Evolutionary conservation across 192 early-diverging fungal genomes (phyloP), one percentile per base, ranked within the genome.

Genomic region (Spizellomyces sp.): DNA sequence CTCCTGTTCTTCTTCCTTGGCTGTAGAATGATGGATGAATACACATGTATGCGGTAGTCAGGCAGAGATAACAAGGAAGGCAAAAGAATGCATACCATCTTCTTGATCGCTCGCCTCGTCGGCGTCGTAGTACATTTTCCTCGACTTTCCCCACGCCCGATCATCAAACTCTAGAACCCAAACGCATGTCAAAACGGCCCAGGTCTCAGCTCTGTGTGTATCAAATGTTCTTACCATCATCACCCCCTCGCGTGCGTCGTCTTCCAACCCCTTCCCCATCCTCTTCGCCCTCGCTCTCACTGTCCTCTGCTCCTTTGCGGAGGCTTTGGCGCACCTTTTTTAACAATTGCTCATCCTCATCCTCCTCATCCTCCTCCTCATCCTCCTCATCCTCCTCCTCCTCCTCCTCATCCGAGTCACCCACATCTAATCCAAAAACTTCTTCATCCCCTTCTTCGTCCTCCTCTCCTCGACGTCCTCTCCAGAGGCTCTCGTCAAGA

Each of bases 1-100:
- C 77, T 96, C 96, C 56, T 87, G 86, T 61, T 93, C 95, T 71
- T 98, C 95, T 63, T 93, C 93, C 48, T 87, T 87, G 64, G 89
- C 91, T 71, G 64, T 14, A 8, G 27, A 36, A 21, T 5, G 19
- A 70, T 17, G 45, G 5, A 2, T 7, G 9, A 9, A 54, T n/a
- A 54, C 50, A 54, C n/a, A 4, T n/a, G 50, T 54, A 54, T n/a
- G 50, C 0, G 27, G 27, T 0, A 36, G 27, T 36, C 27, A 36
- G 27, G 27, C 1, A 36, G 3, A 36, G 27, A 9, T 36, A 41
- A 9, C 9, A 36, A 14, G 58, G 43, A 4, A 62, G 58, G 2
- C 36, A 5, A n/a, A 36, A 62, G 12, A 15, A 19, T 64, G 27
- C 27, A 36, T 62, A 57, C 90, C 91, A 21, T 90, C 90, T 50